Evolutionary conservation across 805 yeast species (phyloP).

Genomic region (Wickerhamiella galacta): DNA sequence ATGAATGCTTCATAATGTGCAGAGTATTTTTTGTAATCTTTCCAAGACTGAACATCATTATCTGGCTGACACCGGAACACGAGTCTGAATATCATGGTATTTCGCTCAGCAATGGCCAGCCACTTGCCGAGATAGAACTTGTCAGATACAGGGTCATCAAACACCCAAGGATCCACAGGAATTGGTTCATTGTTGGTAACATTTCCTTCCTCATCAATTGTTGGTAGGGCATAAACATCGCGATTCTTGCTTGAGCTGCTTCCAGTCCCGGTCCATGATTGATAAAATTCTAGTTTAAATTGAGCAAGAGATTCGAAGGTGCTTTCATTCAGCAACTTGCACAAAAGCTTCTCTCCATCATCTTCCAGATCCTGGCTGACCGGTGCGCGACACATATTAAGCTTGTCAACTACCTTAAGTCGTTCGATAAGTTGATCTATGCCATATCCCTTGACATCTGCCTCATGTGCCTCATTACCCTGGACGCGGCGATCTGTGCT

Average conservation of each 20-base stretch:
- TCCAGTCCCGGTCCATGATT: conserved; percentile 5
- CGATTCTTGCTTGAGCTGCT: too few species aligned
- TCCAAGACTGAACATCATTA: conserved; percentile 78
- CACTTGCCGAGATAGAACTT: conserved; percentile 74
- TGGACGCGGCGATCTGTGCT: conserved; percentile 73
- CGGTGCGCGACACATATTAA: conserved; percentile 3
- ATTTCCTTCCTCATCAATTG: conserved; percentile 14
- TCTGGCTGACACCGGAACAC: conserved; percentile 94
- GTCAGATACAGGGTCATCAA: conserved; percentile 74
- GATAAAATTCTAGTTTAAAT: conserved; percentile 18
- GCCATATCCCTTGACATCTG: conserved; percentile 68
- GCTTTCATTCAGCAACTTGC: conserved; percentile 8
- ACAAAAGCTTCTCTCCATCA: conserved; percentile 10
- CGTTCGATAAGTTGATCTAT: conserved; percentile 39
- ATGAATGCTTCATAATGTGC: conserved; percentile 22
- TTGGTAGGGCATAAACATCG: conserved; percentile 1
- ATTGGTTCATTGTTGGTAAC: conserved; percentile 23
- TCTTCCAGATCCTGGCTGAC: conserved; percentile 16
- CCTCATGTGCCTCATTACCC: conserved; percentile 42
- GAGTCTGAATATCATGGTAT: conserved; percentile 63
- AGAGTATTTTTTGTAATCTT: conserved; percentile 60
- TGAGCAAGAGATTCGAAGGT: conserved; percentile 15
- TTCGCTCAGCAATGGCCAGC: conserved; percentile 62
- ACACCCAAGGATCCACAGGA: conserved; percentile 69
- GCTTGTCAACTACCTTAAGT: conserved; percentile 3